phyloP scores from a whole-genome alignment of 768 basidiomycete species.

The Candolleomyces aberdarensis region DNA sequence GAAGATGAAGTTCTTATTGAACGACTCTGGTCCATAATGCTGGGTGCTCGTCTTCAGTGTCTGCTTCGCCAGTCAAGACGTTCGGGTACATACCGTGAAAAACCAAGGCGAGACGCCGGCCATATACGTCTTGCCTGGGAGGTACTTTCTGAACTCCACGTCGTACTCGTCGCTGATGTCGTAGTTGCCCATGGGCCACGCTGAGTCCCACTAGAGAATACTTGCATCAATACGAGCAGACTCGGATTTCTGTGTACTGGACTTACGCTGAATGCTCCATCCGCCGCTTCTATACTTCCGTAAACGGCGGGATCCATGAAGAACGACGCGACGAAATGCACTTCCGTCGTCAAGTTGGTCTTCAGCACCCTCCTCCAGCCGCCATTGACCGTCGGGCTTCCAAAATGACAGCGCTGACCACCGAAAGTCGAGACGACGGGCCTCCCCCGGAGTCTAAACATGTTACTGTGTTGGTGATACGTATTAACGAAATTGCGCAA shows the following conservation, averaged over 20 bases:
- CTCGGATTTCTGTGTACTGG: neutral
- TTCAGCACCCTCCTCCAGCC: slow-evolving; percentile 43
- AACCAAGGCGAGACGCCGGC: slow-evolving; percentile 62
- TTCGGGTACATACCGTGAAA: slow-evolving; percentile 42
- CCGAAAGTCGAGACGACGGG: slow-evolving; percentile 51
- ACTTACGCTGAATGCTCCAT: slow-evolving; percentile 49
- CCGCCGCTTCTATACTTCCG: slow-evolving; percentile 33
- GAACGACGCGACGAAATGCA: slow-evolving; percentile 57
- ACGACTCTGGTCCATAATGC: slow-evolving; percentile 49
- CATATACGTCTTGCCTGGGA: slow-evolving; percentile 33
- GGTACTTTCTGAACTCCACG: slow-evolving; percentile 20
- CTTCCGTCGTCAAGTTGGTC: slow-evolving; percentile 17
- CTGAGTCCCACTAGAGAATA: slow-evolving; percentile 48
- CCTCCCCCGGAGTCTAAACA: slow-evolving; percentile 35
- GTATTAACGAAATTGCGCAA: slow-evolving; percentile 35
- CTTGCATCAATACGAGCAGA: neutral
- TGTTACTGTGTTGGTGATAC: slow-evolving; percentile 39
- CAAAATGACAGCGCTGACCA: slow-evolving; percentile 54
- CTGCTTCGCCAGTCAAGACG: neutral
- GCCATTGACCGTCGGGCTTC: slow-evolving; percentile 30
- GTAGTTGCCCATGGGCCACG: slow-evolving; percentile 41
- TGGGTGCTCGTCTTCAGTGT: slow-evolving; percentile 7
- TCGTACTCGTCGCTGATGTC: slow-evolving; percentile 32
- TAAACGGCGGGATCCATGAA: slow-evolving; percentile 50
- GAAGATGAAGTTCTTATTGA: slow-evolving; percentile 62